phyloP scores from a whole-genome alignment of 1,139 yeast species.

The Scheffersomyces titani region DNA sequence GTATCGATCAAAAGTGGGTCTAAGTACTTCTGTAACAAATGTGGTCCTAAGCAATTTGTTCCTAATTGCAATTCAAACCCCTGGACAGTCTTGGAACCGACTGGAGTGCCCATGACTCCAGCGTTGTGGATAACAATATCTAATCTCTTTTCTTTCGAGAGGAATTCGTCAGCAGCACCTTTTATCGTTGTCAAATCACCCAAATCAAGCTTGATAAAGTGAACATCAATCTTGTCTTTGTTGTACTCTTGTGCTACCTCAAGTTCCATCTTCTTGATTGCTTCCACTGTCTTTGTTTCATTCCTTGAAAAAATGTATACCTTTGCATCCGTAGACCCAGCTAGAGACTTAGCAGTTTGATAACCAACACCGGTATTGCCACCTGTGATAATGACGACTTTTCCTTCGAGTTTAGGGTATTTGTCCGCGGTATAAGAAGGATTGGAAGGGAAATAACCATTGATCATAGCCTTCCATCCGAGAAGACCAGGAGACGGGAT shows the following conservation, averaged over 20 bases:
- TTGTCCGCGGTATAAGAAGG: conserved; percentile 8
- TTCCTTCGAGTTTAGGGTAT: conserved; percentile 15
- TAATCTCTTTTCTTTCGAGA: conserved; percentile 22
- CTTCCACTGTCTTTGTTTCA: conserved; percentile 15
- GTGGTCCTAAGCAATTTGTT: conserved; percentile 51
- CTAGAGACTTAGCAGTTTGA: conserved; percentile 9
- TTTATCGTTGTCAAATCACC: conserved; percentile 45
- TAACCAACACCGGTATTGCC: conserved; percentile 24
- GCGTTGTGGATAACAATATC: conserved; percentile 55
- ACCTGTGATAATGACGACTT: conserved; percentile 24
- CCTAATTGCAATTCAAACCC: conserved; percentile 52
- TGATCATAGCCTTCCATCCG: neutral
- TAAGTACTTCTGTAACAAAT: conserved; percentile 44
- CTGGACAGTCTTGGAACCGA: conserved; percentile 29
- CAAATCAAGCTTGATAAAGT: conserved; percentile 35
- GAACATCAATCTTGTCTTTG: conserved; percentile 4
- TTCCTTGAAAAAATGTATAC: conserved; percentile 20
- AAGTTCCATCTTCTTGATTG: conserved; percentile 13
- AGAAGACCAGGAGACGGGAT: neutral
- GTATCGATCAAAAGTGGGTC: conserved; percentile 42
- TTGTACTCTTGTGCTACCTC: conserved; percentile 10
- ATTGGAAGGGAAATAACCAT: conserved; percentile 1
- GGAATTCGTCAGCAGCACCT: conserved; percentile 36
- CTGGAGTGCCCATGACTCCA: conserved; percentile 43
- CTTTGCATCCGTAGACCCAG: conserved; percentile 12